phyloP scores from a whole-genome alignment of 176 grass and related monocot species.

The Neostapfia colusana region DNA sequence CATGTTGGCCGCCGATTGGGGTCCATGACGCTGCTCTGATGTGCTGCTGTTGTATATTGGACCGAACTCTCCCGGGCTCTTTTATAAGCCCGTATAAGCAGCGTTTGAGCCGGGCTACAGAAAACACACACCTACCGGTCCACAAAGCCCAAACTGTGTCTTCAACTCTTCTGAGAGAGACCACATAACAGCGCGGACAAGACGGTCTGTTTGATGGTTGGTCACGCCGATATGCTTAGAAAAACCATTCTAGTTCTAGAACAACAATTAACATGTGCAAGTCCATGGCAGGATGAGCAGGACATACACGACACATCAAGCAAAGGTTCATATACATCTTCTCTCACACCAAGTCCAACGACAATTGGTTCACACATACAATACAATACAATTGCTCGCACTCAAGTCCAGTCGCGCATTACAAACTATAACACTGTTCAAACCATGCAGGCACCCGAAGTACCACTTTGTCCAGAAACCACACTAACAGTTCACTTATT shows the following conservation, averaged over 20 bases:
- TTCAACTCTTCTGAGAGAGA: not conserved
- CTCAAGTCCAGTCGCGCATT: not conserved
- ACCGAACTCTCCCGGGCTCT: not conserved
- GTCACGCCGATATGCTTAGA: not conserved
- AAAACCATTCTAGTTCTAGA: not conserved
- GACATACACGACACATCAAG: not conserved
- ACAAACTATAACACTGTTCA: constrained; percentile 6
- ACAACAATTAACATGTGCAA: not conserved
- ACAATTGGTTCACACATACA: not conserved
- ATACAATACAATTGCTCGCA: not conserved
- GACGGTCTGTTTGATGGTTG: too few relatives aligned
- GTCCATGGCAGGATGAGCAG: not conserved
- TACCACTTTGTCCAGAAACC: constrained; percentile 31
- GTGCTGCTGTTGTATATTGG: not conserved
- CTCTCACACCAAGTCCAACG: not conserved
- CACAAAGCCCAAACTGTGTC: not conserved
- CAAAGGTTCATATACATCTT: constrained; percentile 9
- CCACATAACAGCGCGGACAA: too few relatives aligned
- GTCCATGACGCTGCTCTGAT: not conserved
- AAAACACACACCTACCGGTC: not conserved
- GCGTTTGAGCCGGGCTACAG: not conserved
- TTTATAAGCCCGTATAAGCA: not conserved
- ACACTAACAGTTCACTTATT: constrained; percentile 20
- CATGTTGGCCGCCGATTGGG: not conserved
- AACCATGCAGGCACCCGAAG: constrained; percentile 5